Evolutionary conservation across 2,329 filamentous ascomycete genomes (phyloP).

Genomic region (Arthrobotrys iridis): DNA sequence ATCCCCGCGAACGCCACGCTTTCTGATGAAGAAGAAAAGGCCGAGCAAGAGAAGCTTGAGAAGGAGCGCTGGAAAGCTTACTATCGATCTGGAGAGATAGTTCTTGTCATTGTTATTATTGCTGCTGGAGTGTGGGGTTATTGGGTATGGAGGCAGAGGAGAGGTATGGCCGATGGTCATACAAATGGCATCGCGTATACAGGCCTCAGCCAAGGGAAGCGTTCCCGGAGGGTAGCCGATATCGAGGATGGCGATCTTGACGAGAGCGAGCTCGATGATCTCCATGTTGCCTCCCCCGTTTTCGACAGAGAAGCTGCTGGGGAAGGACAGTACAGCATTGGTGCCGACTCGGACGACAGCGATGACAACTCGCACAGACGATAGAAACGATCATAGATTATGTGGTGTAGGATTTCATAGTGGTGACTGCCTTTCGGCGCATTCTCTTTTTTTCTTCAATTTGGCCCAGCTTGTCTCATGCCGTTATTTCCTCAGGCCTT

Average conservation of each 20-base stretch:
- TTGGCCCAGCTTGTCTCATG: not conserved
- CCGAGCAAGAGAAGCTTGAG: constrained; percentile 77
- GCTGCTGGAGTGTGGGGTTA: constrained; percentile 79
- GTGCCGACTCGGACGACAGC: constrained; percentile 68
- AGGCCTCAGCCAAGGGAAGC: constrained; percentile 63
- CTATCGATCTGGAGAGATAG: constrained; percentile 84
- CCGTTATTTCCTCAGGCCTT: not conserved
- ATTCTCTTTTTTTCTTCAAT: not conserved
- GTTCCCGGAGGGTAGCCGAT: constrained; percentile 65
- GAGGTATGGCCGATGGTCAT: constrained; percentile 64
- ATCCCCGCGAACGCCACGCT: constrained; percentile 77
- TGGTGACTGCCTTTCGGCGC: constrained; percentile 4
- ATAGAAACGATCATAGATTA: constrained; percentile 18
- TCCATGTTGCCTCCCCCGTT: constrained; percentile 67
- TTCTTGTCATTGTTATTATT: constrained; percentile 81
- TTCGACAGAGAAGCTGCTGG: constrained; percentile 59
- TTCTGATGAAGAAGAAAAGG: constrained; percentile 67
- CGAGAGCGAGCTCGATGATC: constrained; percentile 72
- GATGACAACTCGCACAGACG: constrained; percentile 29
- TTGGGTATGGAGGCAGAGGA: constrained; percentile 72
- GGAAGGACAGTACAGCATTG: constrained; percentile 69
- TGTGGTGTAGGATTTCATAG: not conserved
- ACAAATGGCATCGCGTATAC: constrained; percentile 57
- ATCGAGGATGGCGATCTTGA: constrained; percentile 74
- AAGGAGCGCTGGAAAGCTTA: constrained; percentile 90